Conservation (phyloP, 495 filamentous ascomycete genomes). For the Xylaria flabelliformis region DNA sequence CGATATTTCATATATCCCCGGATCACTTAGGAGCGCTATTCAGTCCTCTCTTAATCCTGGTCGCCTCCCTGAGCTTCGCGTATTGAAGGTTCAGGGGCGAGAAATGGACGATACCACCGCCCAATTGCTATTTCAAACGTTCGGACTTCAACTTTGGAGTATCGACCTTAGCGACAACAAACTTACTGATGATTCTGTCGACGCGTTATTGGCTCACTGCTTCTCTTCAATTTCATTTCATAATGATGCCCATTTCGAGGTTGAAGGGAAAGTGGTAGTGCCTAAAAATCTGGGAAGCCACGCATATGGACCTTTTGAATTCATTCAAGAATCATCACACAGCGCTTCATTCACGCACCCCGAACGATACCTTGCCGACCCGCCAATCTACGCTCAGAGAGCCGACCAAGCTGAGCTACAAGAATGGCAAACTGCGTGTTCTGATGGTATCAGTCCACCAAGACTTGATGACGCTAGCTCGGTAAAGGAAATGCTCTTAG, state of each 20-base stretch:
- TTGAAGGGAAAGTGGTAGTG: constrained; percentile 44
- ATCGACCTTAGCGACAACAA: constrained; percentile 54
- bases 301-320: constrained; percentile 43
- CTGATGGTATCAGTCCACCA: constrained; percentile 40
- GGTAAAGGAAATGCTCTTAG: constrained; percentile 40
- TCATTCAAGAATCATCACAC: constrained; percentile 46
- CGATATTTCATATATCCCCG: constrained; percentile 51
- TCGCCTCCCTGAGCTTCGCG: constrained; percentile 46
- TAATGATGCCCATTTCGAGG: constrained; percentile 37
- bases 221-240: constrained; percentile 36
- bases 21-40: constrained; percentile 38
- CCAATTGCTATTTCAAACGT: constrained; percentile 37
- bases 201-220: constrained; percentile 32
- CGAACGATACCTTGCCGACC: constrained; percentile 48
- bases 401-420: constrained; percentile 28
- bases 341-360: constrained; percentile 45
- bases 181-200: constrained; percentile 43
- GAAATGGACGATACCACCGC: constrained; percentile 46
- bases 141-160: constrained; percentile 51
- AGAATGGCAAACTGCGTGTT: constrained; percentile 38
- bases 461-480: constrained; percentile 42
- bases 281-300: constrained; percentile 31
- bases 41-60: constrained; percentile 38
- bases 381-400: constrained; percentile 44
- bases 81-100: constrained; percentile 47